phyloP scores from a whole-genome alignment of 2,329 filamentous ascomycete genomes.

The Neophaeococcomyces mojaviensis region DNA sequence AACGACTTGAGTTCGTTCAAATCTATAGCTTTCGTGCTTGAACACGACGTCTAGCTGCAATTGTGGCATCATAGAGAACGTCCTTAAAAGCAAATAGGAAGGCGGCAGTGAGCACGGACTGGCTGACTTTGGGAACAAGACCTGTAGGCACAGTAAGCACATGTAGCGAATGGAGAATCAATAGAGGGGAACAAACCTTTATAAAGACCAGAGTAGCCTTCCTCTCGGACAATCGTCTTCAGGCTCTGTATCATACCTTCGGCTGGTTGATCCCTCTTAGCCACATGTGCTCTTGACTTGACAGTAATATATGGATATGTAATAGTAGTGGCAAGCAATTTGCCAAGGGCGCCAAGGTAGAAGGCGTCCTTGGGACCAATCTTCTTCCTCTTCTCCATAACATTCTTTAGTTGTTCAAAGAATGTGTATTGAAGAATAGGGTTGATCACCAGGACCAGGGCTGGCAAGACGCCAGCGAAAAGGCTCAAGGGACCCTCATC shows the following conservation, averaged over 20 bases:
- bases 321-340: conserved; percentile 84
- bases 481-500: conserved; percentile 79
- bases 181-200: conserved; percentile 44
- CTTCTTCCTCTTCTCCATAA: conserved; percentile 65
- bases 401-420: conserved; percentile 96
- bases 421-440: conserved; percentile 98
- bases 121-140: conserved; percentile 90
- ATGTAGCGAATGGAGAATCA: background rate
- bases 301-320: conserved; percentile 99
- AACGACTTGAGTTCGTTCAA: no score
- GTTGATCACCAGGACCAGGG: conserved; percentile 91
- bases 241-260: conserved; percentile 75
- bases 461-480: conserved; percentile 87
- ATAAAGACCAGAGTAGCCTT: conserved; percentile 88
- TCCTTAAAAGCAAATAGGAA: conserved; percentile 98
- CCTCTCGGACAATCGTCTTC: conserved; percentile 71
- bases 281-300: conserved; percentile 96
- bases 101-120: conserved; percentile 92
- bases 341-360: conserved; percentile 83
- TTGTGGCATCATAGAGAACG: conserved; percentile 64
- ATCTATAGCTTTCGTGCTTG: conserved; percentile 5
- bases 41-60: conserved; percentile 9
- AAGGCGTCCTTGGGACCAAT: conserved; percentile 84
- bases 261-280: conserved; percentile 64
- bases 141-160: conserved; percentile 45